Evolutionary conservation across 2,329 filamentous ascomycete genomes (phyloP).

Genomic region (Macrophomina phaseolina): DNA sequence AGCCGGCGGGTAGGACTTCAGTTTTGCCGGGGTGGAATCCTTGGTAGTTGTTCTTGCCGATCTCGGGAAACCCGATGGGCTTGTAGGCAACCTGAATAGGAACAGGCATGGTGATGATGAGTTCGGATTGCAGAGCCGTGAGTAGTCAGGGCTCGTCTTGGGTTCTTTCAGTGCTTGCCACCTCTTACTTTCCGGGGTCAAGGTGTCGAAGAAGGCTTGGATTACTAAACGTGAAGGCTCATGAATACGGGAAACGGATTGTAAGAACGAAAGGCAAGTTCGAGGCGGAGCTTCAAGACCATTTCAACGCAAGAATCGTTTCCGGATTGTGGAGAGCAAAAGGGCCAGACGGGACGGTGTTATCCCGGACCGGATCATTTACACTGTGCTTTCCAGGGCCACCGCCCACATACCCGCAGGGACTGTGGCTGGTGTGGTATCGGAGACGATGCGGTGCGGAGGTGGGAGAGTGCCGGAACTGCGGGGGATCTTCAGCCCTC

Average conservation of each 20-base stretch:
- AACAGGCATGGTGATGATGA: slow-evolving; percentile 37
- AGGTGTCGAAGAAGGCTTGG: not conserved
- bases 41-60: slow-evolving; percentile 51
- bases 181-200: not conserved
- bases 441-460: slow-evolving; percentile 12
- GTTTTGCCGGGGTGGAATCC: slow-evolving; percentile 46
- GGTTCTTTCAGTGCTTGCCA: not conserved
- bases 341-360: not conserved
- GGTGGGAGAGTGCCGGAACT: not conserved
- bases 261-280: not conserved
- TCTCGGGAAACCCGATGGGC: slow-evolving; percentile 43
- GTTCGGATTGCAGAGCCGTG: too few relatives aligned
- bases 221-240: not conserved
- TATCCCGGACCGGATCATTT: not conserved
- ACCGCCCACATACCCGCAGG: slow-evolving; percentile 3
- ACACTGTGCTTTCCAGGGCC: not conserved
- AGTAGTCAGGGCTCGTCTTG: not conserved
- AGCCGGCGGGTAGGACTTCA: slow-evolving; percentile 48
- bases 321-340: not conserved
- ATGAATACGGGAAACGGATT: not conserved
- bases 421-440: slow-evolving; percentile 20
- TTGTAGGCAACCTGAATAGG: slow-evolving; percentile 39
- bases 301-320: slow-evolving; percentile 1
- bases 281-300: not conserved
- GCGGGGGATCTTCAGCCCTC: slow-evolving; percentile 6